Evolutionary conservation across 306 rosid genomes (phyloP).

Genomic region (Prunus davidiana): DNA sequence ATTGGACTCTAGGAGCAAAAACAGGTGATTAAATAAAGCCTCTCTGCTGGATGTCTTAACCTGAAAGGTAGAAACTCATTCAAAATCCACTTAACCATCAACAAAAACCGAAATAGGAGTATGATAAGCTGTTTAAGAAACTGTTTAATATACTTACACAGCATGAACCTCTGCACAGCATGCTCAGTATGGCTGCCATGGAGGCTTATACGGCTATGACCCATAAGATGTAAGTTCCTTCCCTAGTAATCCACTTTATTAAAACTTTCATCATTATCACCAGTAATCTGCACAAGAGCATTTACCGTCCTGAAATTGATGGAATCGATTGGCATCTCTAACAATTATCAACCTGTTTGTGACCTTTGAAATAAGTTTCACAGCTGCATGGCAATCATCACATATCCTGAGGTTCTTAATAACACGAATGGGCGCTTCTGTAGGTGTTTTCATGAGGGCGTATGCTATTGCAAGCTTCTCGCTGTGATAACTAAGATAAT

Average conservation of each 20-base stretch:
- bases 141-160: background rate
- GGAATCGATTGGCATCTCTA: constrained; percentile 36
- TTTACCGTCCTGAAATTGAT: constrained; percentile 23
- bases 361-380: constrained; percentile 28
- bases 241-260: background rate
- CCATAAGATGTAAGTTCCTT: background rate
- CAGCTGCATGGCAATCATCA: constrained; percentile 32
- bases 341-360: constrained; percentile 29
- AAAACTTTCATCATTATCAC: constrained; percentile 6
- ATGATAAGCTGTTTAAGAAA: background rate
- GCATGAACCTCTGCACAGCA: background rate
- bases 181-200: background rate
- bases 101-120: background rate
- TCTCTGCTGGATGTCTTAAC: background rate
- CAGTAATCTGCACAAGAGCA: constrained; percentile 38
- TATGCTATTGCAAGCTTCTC: constrained; percentile 36
- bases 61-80: constrained; percentile 8
- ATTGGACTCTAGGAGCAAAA: background rate
- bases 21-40: background rate
- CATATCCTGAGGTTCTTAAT: constrained; percentile 40
- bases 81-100: background rate
- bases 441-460: constrained; percentile 29
- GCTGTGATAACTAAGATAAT: constrained; percentile 35
- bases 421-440: constrained; percentile 22
- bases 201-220: background rate